Conservation (phyloP, 2,329 filamentous ascomycete species). For the Sclerotinia borealis region DNA sequence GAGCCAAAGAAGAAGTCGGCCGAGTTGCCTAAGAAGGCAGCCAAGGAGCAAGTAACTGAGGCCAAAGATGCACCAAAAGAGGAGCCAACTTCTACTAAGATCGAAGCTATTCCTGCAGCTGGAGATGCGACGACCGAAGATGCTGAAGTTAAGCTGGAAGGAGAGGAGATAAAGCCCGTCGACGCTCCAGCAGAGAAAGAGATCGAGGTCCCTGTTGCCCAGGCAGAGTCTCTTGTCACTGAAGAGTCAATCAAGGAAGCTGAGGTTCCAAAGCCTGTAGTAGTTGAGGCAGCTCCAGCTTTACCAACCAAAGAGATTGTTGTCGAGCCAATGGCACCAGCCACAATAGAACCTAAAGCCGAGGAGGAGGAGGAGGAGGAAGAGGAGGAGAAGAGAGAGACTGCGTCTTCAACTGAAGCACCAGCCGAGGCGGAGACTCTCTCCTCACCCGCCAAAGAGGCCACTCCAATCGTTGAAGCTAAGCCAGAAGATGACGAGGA, state of each 20-base stretch:
- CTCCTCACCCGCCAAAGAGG: background rate
- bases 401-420: background rate
- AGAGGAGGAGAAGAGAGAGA: background rate
- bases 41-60: slow-evolving; percentile 4
- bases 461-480: background rate
- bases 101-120: slow-evolving; percentile 22
- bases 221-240: background rate
- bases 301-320: background rate
- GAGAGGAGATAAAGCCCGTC: background rate
- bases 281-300: background rate
- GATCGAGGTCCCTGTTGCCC: background rate
- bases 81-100: slow-evolving; percentile 20
- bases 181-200: background rate
- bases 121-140: slow-evolving; percentile 14
- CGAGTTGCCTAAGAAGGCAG: slow-evolving; percentile 16
- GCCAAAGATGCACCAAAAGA: slow-evolving; percentile 18
- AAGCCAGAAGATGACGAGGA: slow-evolving; percentile 15
- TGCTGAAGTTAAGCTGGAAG: background rate
- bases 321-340: background rate
- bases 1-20: slow-evolving; percentile 16
- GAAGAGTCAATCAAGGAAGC: background rate
- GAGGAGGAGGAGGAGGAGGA: slow-evolving; percentile 6
- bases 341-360: background rate
- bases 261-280: background rate
- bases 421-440: background rate